Evolutionary conservation across 768 basidiomycete species (phyloP), one percentile per base, ranked within the genome.

Genomic region (Clavulina sp.): DNA sequence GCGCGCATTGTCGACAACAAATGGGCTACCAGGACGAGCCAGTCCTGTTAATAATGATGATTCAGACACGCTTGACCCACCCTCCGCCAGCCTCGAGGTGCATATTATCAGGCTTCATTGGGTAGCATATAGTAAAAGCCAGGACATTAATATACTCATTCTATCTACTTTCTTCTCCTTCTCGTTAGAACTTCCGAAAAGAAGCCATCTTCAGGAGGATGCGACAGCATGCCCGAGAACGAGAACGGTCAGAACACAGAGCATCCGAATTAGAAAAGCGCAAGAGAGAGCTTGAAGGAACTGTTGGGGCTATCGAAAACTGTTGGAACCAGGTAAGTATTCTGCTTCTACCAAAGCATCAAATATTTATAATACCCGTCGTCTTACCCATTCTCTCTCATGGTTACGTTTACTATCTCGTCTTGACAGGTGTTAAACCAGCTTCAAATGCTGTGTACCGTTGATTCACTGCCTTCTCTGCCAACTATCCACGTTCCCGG

Each of bases 181-280:
- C n/a, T 51, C 58, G 31, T 51, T 41, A 88, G 85, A 68, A 74
- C n/a, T 88, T 85, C 63, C 76, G 82, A 55, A 88, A 89, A 64
- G 84, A 85, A 59, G 86, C 86, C 40, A 78, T 89, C 48, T 88
- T 77, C 64, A 73, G 86, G 36, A 71, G 83, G 53, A 87, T 89
- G 84, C 78, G 71, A 60, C 76, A 86, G 59, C 87, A 88, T 63
- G 76, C 78, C 51, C 74, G 82, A 55, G 79, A 85, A 68, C 69
- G 78, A 63, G 76, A 80, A 56, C 74, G 81, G 41, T 74, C 74
- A 55, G 71, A 75, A 60, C 62, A 66, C 58, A 73, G 74, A 51
- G 75, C 84, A 49, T 70, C 71, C 41, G 74, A 80, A 57, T 63
- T 88, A 29, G 81, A 85, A 62, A 70, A 69, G 54, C 72, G 77